These are phyloP conservation scores for Pochonia chlamydosporia DNA, from an alignment of 2,329 filamentous ascomycete species.

Conservation along the genomic window DNA sequence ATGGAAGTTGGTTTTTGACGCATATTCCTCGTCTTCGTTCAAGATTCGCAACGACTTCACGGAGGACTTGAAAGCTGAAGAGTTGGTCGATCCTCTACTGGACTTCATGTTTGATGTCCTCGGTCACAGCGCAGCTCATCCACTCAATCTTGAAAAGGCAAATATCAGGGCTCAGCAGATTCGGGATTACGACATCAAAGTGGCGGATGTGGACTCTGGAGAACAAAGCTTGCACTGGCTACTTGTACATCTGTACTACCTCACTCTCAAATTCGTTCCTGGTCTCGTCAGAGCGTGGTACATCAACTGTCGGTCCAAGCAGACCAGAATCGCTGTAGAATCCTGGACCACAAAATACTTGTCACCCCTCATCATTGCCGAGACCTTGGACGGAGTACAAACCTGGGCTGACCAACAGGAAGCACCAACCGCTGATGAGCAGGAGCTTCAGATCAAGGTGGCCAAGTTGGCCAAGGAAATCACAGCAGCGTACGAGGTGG, in stretches of 20 bases:
- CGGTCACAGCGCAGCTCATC: constrained; percentile 67
- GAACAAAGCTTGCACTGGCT: constrained; percentile 79
- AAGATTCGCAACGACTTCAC: constrained; percentile 79
- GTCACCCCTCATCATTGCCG: constrained; percentile 62
- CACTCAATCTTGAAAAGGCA: constrained; percentile 67
- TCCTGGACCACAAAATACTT: constrained; percentile 82
- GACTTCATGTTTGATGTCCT: constrained; percentile 81
- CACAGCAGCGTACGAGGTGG: constrained; percentile 77
- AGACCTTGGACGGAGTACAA: constrained; percentile 62
- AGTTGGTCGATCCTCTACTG: constrained; percentile 63
- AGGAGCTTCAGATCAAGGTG: constrained; percentile 62
- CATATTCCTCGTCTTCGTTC: constrained; percentile 71
- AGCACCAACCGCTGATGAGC: constrained; percentile 41
- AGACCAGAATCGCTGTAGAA: constrained; percentile 75
- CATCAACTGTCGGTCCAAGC: constrained; percentile 71
- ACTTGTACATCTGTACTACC: constrained; percentile 79
- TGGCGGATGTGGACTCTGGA: constrained; percentile 51
- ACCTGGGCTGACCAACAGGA: constrained; percentile 57
- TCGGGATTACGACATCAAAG: constrained; percentile 43
- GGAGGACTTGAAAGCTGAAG: constrained; percentile 69
- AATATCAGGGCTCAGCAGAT: constrained; percentile 55
- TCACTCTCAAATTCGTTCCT: constrained; percentile 70
- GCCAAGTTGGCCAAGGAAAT: constrained; percentile 69
- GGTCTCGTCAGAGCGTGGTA: constrained; percentile 81
- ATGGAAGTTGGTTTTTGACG: constrained; percentile 87